phyloP scores from a whole-genome alignment of 768 basidiomycete species.

The Phaeotremella fagi region DNA sequence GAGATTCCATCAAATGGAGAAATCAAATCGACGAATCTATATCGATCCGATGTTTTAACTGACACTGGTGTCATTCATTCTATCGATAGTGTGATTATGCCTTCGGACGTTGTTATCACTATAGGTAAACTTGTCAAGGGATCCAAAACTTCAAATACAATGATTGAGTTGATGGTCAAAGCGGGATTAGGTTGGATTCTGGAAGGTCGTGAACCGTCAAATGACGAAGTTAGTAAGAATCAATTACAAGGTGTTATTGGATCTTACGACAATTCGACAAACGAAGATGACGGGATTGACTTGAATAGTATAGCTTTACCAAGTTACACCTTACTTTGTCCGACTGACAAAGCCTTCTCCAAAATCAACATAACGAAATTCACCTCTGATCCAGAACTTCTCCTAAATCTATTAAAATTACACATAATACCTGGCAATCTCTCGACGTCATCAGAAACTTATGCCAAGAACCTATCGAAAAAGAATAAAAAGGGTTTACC shows the following conservation, averaged over 20 bases:
- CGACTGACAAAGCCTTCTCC: constrained; percentile 88
- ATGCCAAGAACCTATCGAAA: constrained; percentile 44
- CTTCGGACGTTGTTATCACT: constrained; percentile 77
- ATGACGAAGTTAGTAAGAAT: constrained; percentile 20
- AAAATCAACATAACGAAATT: constrained; percentile 67
- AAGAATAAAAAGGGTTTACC: constrained; percentile 2
- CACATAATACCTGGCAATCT: constrained; percentile 47
- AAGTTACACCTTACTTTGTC: constrained; percentile 84
- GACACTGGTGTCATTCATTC: constrained; percentile 87
- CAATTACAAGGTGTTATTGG: constrained; percentile 15
- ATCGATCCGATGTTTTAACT: constrained; percentile 60
- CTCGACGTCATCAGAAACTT: constrained; percentile 59
- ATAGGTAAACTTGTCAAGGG: constrained; percentile 86
- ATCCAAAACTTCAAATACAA: constrained; percentile 72
- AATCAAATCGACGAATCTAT: constrained; percentile 36
- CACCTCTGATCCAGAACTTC: constrained; percentile 35
- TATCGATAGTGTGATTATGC: constrained; percentile 60
- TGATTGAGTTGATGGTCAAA: constrained; percentile 74
- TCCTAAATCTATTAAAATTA: constrained; percentile 47
- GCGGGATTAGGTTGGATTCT: constrained; percentile 88
- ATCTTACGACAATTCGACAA: background rate
- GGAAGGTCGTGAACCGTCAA: constrained; percentile 57
- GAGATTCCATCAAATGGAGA: constrained; percentile 49
- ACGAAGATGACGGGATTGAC: constrained; percentile 13
- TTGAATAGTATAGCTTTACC: constrained; percentile 24